Conservation (phyloP, 1,139 yeast species). For the Taphrina deformans region DNA sequence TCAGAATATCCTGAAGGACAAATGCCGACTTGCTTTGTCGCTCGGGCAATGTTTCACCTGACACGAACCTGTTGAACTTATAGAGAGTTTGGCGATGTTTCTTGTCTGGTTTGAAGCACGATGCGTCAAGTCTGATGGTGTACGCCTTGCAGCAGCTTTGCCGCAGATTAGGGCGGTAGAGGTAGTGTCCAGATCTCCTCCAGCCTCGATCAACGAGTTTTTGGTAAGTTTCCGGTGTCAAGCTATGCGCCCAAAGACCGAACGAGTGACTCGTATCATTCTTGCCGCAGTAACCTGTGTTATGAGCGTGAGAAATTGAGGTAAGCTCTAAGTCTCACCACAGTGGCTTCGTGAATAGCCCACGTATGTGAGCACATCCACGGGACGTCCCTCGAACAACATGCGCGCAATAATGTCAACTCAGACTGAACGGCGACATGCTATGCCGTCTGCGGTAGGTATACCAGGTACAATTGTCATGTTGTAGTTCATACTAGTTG, state of each 20-base stretch:
- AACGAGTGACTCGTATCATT: constrained; percentile 34
- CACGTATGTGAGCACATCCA: constrained; percentile 28
- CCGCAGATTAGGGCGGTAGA: constrained; percentile 72
- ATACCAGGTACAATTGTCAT: no score
- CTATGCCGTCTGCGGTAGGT: no score
- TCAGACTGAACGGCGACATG: no score
- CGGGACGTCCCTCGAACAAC: constrained; percentile 34
- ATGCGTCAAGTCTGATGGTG: constrained; percentile 62
- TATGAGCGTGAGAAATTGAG: background rate
- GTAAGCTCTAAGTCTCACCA: background rate
- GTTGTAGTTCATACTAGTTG: no score
- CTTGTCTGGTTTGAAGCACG: constrained; percentile 55
- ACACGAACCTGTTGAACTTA: constrained; percentile 56
- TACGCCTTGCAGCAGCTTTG: constrained; percentile 79
- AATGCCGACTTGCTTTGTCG: background rate
- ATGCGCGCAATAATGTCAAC: no score
- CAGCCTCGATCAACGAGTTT: constrained; percentile 65
- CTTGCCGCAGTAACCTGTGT: constrained; percentile 39
- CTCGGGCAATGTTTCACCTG: constrained; percentile 33
- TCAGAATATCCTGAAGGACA: background rate
- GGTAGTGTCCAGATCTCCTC: constrained; percentile 64
- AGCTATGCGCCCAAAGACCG: constrained; percentile 35
- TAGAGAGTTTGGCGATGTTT: constrained; percentile 68
- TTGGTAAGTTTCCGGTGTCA: constrained; percentile 39
- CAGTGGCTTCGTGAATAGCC: constrained; percentile 19